Evolutionary conservation across 73 alveolate species (phyloP).

Genomic region (Diophrys appendiculata): DNA sequence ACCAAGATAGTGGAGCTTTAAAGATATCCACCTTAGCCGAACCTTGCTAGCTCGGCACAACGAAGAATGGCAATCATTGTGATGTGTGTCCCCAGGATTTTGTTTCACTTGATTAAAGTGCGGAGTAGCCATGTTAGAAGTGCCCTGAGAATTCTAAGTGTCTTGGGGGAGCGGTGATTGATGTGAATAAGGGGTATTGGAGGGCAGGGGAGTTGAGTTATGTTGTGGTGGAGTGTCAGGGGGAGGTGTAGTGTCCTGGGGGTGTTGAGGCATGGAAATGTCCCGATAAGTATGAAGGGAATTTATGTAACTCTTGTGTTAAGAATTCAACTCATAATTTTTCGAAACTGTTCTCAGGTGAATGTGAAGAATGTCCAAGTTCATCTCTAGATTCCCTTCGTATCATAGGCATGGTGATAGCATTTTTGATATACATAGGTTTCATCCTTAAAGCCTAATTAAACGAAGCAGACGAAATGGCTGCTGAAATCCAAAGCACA

Average conservation of each 20-base stretch:
- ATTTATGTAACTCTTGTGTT: constrained; percentile 34
- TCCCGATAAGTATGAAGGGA: constrained; percentile 26
- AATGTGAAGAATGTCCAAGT: constrained; percentile 32
- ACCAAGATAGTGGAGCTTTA: too few species aligned
- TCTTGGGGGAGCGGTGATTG: constrained; percentile 50
- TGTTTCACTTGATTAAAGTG: too few species aligned
- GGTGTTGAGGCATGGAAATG: constrained; percentile 3
- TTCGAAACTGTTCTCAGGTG: constrained; percentile 20
- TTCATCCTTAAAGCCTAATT: background rate
- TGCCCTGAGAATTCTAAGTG: constrained; percentile 50
- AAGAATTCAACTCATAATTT: constrained; percentile 9
- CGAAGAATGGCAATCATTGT: too few species aligned
- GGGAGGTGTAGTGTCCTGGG: constrained; percentile 32
- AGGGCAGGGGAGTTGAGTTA: constrained; percentile 5
- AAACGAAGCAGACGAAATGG: background rate
- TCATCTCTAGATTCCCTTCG: constrained; percentile 16
- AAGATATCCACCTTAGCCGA: too few species aligned
- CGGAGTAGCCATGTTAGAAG: constrained; percentile 31
- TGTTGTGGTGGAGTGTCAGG: background rate
- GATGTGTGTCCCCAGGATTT: too few species aligned
- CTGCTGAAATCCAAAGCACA: background rate
- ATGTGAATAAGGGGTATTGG: constrained; percentile 59
- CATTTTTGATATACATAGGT: background rate
- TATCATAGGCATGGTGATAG: constrained; percentile 17
- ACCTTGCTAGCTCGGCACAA: too few species aligned